Conservation (phyloP, 108 stramenopile species). For the Skeletonema tropicum region DNA sequence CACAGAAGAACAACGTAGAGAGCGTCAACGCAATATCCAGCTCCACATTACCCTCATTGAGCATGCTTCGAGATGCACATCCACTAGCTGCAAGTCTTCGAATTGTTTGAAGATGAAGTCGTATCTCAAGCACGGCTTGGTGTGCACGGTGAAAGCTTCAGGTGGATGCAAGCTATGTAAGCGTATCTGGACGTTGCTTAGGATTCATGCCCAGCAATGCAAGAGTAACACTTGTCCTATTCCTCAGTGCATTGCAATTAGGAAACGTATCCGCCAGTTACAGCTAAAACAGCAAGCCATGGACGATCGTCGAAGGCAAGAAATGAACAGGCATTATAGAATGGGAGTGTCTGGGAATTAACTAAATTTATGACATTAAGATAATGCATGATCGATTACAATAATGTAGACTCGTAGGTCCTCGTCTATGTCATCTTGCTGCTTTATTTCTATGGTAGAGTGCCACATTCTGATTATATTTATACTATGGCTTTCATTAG, state of each 20-base stretch:
- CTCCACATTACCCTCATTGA: slow-evolving; percentile 96
- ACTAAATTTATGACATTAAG: neutral
- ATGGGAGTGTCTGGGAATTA: slow-evolving; percentile 20
- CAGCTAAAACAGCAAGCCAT: slow-evolving; percentile 89
- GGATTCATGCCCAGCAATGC: slow-evolving; percentile 96
- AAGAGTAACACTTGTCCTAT: slow-evolving; percentile 85
- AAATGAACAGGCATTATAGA: slow-evolving; percentile 79
- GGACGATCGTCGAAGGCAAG: slow-evolving; percentile 90
- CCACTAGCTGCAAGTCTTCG: slow-evolving; percentile 76
- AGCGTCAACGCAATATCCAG: slow-evolving; percentile 87
- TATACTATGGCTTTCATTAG: too few species aligned
- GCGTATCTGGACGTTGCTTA: slow-evolving; percentile 93
- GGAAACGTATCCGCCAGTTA: slow-evolving; percentile 89
- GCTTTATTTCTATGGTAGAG: too few species aligned
- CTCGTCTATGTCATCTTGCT: too few species aligned
- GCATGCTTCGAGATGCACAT: slow-evolving; percentile 93
- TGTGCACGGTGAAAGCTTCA: slow-evolving; percentile 79
- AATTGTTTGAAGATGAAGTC: slow-evolving; percentile 98
- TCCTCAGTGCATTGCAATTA: slow-evolving; percentile 91
- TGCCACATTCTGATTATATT: too few species aligned
- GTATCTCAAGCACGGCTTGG: slow-evolving; percentile 76
- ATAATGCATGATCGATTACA: slow-evolving; percentile 1
- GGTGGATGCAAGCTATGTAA: slow-evolving; percentile 96
- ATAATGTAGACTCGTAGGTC: neutral
- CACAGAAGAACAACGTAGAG: slow-evolving; percentile 74